Conservation (phyloP, 352 stramenopile genomes). For the Pythium volutum region DNA sequence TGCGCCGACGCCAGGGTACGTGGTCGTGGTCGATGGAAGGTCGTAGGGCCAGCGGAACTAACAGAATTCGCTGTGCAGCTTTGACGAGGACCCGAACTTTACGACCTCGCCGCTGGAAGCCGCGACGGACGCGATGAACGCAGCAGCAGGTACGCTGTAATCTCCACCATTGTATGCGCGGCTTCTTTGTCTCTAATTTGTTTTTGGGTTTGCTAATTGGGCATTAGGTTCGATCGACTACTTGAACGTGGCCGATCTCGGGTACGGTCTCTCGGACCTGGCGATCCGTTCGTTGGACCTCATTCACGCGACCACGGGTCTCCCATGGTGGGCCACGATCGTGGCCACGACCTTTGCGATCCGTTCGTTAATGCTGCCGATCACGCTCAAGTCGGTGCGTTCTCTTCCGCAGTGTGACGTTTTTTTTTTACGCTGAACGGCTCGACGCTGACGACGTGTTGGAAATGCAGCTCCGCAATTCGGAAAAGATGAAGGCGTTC, state of each 20-base stretch:
- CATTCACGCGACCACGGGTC: slow-evolving; percentile 73
- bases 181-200: neutral
- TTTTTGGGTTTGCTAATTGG: neutral
- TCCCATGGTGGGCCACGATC: slow-evolving; percentile 88
- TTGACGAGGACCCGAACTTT: slow-evolving; percentile 45
- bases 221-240: slow-evolving; percentile 45
- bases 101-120: slow-evolving; percentile 37
- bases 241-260: slow-evolving; percentile 54
- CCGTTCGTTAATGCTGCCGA: slow-evolving; percentile 66
- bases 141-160: slow-evolving; percentile 27
- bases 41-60: neutral
- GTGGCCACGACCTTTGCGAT: slow-evolving; percentile 77
- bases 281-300: slow-evolving; percentile 71
- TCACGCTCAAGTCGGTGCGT: slow-evolving; percentile 77
- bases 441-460: neutral
- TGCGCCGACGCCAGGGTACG: slow-evolving; percentile 42
- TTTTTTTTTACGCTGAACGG: neutral
- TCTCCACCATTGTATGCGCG: neutral
- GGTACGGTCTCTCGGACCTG: slow-evolving; percentile 68
- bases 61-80: slow-evolving; percentile 24
- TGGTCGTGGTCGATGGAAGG: neutral
- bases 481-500: slow-evolving; percentile 80
- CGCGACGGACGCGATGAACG: slow-evolving; percentile 44
- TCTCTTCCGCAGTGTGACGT: neutral
- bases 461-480: slow-evolving; percentile 63